phyloP scores from a whole-genome alignment of 2,329 filamentous ascomycete species.

The Cercospora beticola region DNA sequence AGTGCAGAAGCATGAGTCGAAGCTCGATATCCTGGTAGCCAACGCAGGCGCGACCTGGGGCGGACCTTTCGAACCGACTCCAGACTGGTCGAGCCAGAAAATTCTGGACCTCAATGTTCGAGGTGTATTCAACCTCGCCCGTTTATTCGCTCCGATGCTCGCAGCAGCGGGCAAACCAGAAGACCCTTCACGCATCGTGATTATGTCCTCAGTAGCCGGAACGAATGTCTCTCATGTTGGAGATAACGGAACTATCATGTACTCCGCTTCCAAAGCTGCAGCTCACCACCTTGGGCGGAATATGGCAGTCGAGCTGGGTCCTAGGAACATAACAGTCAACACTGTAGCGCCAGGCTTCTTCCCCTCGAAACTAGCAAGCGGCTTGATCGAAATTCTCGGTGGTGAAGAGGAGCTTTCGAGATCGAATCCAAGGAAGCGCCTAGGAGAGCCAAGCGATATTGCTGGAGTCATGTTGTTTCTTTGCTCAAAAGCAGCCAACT shows the following conservation, averaged over 20 bases:
- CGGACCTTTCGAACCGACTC: slow-evolving; percentile 74
- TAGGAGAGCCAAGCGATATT: slow-evolving; percentile 74
- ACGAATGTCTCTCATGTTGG: slow-evolving; percentile 71
- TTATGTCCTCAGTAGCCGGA: slow-evolving; percentile 79
- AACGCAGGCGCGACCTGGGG: slow-evolving; percentile 94
- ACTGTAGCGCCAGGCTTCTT: slow-evolving; percentile 67
- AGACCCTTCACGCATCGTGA: slow-evolving; percentile 74
- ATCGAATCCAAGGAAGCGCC: slow-evolving; percentile 62
- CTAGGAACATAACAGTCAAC: slow-evolving; percentile 74
- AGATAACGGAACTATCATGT: slow-evolving; percentile 71
- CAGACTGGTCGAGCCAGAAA: slow-evolving; percentile 76
- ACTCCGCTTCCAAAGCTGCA: slow-evolving; percentile 83
- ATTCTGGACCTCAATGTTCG: slow-evolving; percentile 91
- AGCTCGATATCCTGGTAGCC: slow-evolving; percentile 82
- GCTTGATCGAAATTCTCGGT: slow-evolving; percentile 67
- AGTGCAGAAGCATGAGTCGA: slow-evolving; percentile 69
- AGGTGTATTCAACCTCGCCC: slow-evolving; percentile 64
- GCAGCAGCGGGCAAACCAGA: slow-evolving; percentile 57
- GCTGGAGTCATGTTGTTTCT: slow-evolving; percentile 73
- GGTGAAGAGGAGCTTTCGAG: slow-evolving; percentile 62
- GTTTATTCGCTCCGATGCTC: slow-evolving; percentile 70
- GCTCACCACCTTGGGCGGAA: slow-evolving; percentile 80
- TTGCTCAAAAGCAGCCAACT: slow-evolving; percentile 62
- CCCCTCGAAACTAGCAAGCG: slow-evolving; percentile 69
- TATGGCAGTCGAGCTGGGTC: slow-evolving; percentile 76